Percentiles rank a stretch among this genome's conserved stretches.
Conservation (phyloP, 192 early-diverging fungal genomes). For the Jimgerdemannia flammicorona region DNA sequence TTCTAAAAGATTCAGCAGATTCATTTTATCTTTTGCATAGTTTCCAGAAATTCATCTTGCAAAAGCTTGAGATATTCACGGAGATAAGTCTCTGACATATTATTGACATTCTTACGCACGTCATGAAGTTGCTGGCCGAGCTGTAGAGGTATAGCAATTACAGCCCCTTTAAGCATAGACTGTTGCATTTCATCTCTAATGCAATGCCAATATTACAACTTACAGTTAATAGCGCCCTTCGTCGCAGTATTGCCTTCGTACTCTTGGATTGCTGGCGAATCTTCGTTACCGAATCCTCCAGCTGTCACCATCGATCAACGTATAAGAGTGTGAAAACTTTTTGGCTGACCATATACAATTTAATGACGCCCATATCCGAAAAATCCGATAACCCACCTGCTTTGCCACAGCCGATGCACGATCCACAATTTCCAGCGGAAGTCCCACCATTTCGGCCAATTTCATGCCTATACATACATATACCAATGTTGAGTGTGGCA, state of each 20-base stretch:
- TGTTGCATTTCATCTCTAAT: too few species aligned
- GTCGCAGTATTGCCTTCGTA: conserved; percentile 13
- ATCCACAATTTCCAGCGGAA: conserved; percentile 22
- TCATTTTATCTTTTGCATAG: conserved; percentile 12
- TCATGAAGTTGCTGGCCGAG: conserved; percentile 6
- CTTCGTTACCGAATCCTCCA: conserved; percentile 1
- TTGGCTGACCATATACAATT: too few species aligned
- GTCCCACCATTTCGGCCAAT: conserved; percentile 35
- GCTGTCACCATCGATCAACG: conserved; percentile 3
- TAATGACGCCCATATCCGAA: too few species aligned
- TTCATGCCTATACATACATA: conserved; percentile 27
- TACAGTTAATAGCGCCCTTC: conserved; percentile 14
- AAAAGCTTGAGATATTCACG: conserved; percentile 28
- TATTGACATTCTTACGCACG: conserved; percentile 11
- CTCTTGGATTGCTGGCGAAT: conserved; percentile 8
- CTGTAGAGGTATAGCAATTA: not conserved
- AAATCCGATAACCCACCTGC: not conserved
- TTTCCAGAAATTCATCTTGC: conserved; percentile 29
- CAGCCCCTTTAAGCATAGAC: too few species aligned
- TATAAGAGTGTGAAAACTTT: too few species aligned
- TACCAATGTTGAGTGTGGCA: too few species aligned
- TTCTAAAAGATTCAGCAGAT: not conserved
- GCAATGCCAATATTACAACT: not conserved
- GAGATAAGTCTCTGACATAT: conserved; percentile 16
- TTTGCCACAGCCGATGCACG: conserved; percentile 32